Base-by-base conservation (phyloP, 2,329 filamentous ascomycete species). In the Zymoseptoria ardabiliae region DNA sequence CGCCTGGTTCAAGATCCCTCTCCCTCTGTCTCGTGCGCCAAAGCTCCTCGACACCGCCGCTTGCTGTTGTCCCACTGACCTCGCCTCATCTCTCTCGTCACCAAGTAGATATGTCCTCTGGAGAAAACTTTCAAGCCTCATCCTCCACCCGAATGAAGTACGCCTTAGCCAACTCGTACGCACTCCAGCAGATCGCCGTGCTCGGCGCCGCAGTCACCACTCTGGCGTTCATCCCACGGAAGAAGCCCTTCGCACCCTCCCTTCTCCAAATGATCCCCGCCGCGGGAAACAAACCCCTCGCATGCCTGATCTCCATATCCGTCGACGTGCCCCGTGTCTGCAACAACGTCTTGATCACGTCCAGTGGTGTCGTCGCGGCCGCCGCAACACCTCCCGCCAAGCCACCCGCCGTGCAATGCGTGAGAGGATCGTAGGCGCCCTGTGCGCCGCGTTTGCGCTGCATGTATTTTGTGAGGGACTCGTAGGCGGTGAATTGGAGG, bases 121-220 rank as follows among this genome's bases (percentile, higher is more conserved):
- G 4, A 23, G 28, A 35, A 35, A 10, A 13, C 11, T 1, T 45
- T 45, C 35, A 45, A 11, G 51, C 51, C 59, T 71, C 72, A 51
- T 70, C 70, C 61, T 72, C 67, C 45, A 68, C 65, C 35, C 68
- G 66, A 54, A 85, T 85, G 74, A 87, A 86, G 72, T 86, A 86
- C 11, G 84, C 83, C 74, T 87, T 87, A 50, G 84, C 84, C 78
- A 87, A 84, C 72, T 87, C 84, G 67, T 87, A 87, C 51, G 84
- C 85, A 53, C 82, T 94, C 94, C 94, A 99, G 81, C 94, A 99
- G 71, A 99, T 99, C n/a, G 94, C 94, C 35, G 94, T 99, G 77
- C 92, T 97, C 20, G 94, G 94, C 89, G 97, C 97, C 1, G 94
- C 96, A 10, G 92, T 97, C 63, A 99, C 86, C 53, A 99, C 88